Conservation (phyloP, 805 yeast genomes). For the Sugiyamaella lignohabitans region DNA sequence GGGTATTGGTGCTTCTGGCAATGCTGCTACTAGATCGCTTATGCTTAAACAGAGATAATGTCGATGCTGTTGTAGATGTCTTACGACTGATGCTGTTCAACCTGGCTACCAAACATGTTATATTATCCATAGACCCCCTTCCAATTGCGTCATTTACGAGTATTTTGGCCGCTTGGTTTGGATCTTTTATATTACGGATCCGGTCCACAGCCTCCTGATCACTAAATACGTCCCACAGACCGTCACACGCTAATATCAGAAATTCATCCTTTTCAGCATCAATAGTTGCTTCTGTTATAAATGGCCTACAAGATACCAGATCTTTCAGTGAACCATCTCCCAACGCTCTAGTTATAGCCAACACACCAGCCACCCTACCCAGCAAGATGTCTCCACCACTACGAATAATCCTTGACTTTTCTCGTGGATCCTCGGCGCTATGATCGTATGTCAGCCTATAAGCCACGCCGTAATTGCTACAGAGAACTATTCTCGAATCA, state of each 20-base stretch:
- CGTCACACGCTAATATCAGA: constrained; percentile 90
- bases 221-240: constrained; percentile 88
- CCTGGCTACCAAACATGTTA: constrained; percentile 80
- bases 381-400: constrained; percentile 83
- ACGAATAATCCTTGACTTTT: constrained; percentile 63
- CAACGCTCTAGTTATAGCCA: constrained; percentile 87
- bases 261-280: constrained; percentile 56
- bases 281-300: constrained; percentile 65
- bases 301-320: constrained; percentile 82
- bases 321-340: constrained; percentile 89
- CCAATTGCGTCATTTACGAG: constrained; percentile 69
- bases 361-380: constrained; percentile 87
- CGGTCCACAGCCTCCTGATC: constrained; percentile 80
- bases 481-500: constrained; percentile 77
- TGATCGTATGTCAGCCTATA: constrained; percentile 84
- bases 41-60: too few relatives aligned
- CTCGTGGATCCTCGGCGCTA: constrained; percentile 74
- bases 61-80: background rate
- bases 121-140: constrained; percentile 77
- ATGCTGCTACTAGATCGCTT: background rate
- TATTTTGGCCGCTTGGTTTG: constrained; percentile 58
- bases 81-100: too few relatives aligned
- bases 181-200: constrained; percentile 48
- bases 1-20: background rate
- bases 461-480: constrained; percentile 54